A percentile compares a stretch with the other conserved stretches of the same genome.
Conservation (phyloP, 768 basidiomycete genomes). For the Lactarius evosmus region DNA sequence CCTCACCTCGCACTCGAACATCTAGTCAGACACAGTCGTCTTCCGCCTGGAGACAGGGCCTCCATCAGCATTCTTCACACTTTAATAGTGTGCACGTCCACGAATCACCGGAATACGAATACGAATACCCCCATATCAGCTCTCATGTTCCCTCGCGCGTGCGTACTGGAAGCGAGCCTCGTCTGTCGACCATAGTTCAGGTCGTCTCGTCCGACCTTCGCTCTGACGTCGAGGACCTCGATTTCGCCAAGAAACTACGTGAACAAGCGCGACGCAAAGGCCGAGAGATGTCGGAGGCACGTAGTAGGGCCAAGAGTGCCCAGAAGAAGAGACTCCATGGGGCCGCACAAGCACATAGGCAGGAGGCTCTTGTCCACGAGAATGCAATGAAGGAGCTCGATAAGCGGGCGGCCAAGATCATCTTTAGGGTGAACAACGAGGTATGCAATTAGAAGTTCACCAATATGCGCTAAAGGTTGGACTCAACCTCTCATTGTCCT, state of each 20-base stretch:
- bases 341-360: background rate
- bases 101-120: background rate
- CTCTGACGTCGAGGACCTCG: background rate
- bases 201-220: background rate
- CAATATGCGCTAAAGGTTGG: background rate
- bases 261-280: background rate
- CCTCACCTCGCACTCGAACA: background rate
- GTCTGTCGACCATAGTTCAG: background rate
- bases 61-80: background rate
- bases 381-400: background rate
- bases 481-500: background rate
- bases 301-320: background rate
- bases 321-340: background rate
- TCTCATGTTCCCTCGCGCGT: background rate
- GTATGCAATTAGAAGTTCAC: background rate
- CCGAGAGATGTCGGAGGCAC: background rate
- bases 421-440: constrained; percentile 15
- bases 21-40: background rate
- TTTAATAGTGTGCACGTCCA: background rate
- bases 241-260: background rate
- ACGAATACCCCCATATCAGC: background rate
- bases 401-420: constrained; percentile 3
- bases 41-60: background rate
- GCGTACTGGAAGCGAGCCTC: background rate
- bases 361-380: background rate